These are phyloP conservation scores for Agaricus sinodeliciosus DNA, from an alignment of 768 basidiomycete species.

Conservation along the genomic window DNA sequence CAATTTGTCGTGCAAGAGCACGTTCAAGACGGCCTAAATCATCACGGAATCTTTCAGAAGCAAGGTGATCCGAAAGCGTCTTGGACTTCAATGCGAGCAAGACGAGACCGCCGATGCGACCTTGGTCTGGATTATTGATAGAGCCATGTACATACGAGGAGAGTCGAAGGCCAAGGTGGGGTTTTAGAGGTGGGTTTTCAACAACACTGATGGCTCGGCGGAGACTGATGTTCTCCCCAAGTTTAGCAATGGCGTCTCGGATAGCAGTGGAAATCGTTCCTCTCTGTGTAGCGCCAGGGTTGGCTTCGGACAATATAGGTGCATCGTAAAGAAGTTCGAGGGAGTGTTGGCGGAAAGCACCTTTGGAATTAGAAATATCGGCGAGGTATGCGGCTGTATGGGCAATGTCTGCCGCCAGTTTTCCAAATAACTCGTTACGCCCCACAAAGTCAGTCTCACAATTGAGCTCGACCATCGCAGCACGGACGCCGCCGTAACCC, in stretches of 20 bases:
- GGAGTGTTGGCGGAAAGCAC: slow-evolving; percentile 41
- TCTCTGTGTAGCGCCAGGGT: slow-evolving; percentile 27
- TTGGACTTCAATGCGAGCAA: slow-evolving; percentile 47
- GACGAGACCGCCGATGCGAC: slow-evolving; percentile 54
- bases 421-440: slow-evolving; percentile 74
- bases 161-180: slow-evolving; percentile 34
- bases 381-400: slow-evolving; percentile 75
- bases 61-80: slow-evolving; percentile 35
- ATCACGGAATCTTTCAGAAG: slow-evolving; percentile 40
- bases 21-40: slow-evolving; percentile 63
- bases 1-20: slow-evolving; percentile 77
- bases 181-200: slow-evolving; percentile 31
- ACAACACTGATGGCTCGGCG: slow-evolving; percentile 49
- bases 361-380: slow-evolving; percentile 25
- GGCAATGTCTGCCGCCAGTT: slow-evolving; percentile 72
- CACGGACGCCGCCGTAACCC: slow-evolving; percentile 49
- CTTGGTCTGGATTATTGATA: slow-evolving; percentile 38
- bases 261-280: slow-evolving; percentile 58
- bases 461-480: slow-evolving; percentile 86
- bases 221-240: slow-evolving; percentile 74
- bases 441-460: slow-evolving; percentile 98
- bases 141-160: slow-evolving; percentile 62
- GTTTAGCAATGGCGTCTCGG: slow-evolving; percentile 62
- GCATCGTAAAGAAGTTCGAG: slow-evolving; percentile 49
- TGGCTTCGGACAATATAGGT: slow-evolving; percentile 49